Percentiles rank a stretch among this genome's conserved stretches.
phyloP scores from a whole-genome alignment of 306 rosid genomes.

The Cyclanthera cordifolia region DNA sequence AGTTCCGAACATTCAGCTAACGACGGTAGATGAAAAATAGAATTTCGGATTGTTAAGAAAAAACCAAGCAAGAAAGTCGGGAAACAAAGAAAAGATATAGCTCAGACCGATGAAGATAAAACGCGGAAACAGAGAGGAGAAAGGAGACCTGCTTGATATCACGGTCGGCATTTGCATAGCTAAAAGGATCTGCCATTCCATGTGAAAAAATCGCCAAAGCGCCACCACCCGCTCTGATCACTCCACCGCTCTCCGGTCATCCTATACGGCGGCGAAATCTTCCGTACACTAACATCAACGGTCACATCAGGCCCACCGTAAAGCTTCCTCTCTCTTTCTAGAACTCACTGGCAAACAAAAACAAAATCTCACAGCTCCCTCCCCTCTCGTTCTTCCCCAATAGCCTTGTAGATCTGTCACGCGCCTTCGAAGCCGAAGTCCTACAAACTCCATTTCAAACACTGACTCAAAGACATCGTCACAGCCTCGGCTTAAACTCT shows the following conservation, averaged over 20 bases:
- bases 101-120: not conserved
- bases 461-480: slow-evolving; percentile 28
- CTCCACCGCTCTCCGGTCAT: slow-evolving; percentile 78
- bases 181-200: slow-evolving; percentile 99
- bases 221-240: slow-evolving; percentile 91
- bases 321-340: slow-evolving; percentile 16
- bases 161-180: slow-evolving; percentile 88
- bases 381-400: slow-evolving; percentile 21
- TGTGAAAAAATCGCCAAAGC: slow-evolving; percentile 54
- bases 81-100: not conserved
- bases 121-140: slow-evolving; percentile 8
- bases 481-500: slow-evolving; percentile 19
- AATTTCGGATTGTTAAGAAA: not conserved
- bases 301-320: slow-evolving; percentile 26
- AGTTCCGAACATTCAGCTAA: slow-evolving; percentile 8
- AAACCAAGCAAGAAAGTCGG: slow-evolving; percentile 4
- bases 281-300: slow-evolving; percentile 65
- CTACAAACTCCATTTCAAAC: slow-evolving; percentile 27
- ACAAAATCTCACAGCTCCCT: slow-evolving; percentile 10
- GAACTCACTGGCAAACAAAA: slow-evolving; percentile 17
- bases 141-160: slow-evolving; percentile 59
- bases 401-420: slow-evolving; percentile 39
- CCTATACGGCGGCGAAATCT: slow-evolving; percentile 47
- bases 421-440: slow-evolving; percentile 21
- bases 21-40: not conserved